These are phyloP conservation scores for Teunomyces barrocoloradensis DNA, from an alignment of 805 yeast genomes.

Conservation along the genomic window DNA sequence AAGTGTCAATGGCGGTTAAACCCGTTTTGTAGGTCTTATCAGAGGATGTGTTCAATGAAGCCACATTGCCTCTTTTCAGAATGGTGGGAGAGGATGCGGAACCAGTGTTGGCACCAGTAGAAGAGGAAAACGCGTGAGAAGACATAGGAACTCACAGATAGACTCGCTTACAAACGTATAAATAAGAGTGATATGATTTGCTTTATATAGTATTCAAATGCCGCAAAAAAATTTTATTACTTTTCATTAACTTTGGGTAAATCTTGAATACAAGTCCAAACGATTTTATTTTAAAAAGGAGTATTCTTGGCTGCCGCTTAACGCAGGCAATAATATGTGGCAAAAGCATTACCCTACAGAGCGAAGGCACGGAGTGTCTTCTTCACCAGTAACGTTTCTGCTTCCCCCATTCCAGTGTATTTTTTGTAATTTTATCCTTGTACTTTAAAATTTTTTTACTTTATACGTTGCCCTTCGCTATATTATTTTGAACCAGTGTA, in stretches of 20 bases:
- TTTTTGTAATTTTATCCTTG: no score
- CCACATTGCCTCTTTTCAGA: slow-evolving; percentile 13
- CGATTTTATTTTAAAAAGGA: neutral
- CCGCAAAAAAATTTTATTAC: slow-evolving; percentile 1
- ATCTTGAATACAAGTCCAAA: neutral
- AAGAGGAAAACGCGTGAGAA: slow-evolving; percentile 6
- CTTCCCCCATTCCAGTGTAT: no score
- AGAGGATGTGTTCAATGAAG: slow-evolving; percentile 10
- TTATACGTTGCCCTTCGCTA: neutral
- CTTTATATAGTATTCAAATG: slow-evolving; percentile 1
- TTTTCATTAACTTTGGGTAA: neutral
- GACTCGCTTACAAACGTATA: neutral
- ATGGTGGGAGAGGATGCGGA: slow-evolving; percentile 7
- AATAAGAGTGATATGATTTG: neutral
- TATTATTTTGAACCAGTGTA: neutral
- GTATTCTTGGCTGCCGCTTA: slow-evolving; percentile 1
- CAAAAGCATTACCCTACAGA: no score
- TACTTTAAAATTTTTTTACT: no score
- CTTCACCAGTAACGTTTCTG: no score
- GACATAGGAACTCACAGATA: slow-evolving; percentile 4
- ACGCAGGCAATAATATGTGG: neutral
- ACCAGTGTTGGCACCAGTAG: slow-evolving; percentile 6
- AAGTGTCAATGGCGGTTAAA: slow-evolving; percentile 46
- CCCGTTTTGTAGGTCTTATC: slow-evolving; percentile 2
- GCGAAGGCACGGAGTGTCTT: no score